Evolutionary conservation across 176 grass and related monocot species (phyloP).

Genomic region (Aegilops umbellulata): DNA sequence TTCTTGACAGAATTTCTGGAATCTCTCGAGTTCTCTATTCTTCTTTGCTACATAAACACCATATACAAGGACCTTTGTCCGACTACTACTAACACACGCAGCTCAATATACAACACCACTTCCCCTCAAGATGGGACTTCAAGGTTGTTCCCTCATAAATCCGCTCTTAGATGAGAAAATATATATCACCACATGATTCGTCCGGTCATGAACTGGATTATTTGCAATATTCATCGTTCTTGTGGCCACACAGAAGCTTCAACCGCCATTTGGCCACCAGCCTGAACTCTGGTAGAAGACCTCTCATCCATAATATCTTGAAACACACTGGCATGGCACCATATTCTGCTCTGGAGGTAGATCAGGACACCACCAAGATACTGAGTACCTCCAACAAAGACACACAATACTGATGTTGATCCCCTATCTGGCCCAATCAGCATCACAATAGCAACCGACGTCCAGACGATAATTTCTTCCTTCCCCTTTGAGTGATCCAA

Average conservation of each 20-base stretch:
- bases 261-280: background rate
- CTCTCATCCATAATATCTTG: background rate
- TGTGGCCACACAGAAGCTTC: background rate
- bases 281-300: background rate
- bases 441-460: background rate
- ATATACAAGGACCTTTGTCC: background rate
- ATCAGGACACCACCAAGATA: background rate
- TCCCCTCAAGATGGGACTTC: background rate
- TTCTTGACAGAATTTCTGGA: background rate
- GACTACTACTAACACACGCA: background rate
- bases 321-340: background rate
- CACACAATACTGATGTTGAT: background rate
- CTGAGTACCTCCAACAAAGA: background rate
- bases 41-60: background rate
- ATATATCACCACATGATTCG: background rate
- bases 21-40: background rate
- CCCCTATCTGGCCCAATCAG: background rate
- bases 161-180: background rate
- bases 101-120: background rate
- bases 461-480: conserved; percentile 1
- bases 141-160: background rate
- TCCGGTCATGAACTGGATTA: background rate
- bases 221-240: background rate
- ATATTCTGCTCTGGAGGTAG: background rate
- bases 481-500: background rate